Conservation (phyloP, 768 basidiomycete genomes). For the Filobasidium wieringae region DNA sequence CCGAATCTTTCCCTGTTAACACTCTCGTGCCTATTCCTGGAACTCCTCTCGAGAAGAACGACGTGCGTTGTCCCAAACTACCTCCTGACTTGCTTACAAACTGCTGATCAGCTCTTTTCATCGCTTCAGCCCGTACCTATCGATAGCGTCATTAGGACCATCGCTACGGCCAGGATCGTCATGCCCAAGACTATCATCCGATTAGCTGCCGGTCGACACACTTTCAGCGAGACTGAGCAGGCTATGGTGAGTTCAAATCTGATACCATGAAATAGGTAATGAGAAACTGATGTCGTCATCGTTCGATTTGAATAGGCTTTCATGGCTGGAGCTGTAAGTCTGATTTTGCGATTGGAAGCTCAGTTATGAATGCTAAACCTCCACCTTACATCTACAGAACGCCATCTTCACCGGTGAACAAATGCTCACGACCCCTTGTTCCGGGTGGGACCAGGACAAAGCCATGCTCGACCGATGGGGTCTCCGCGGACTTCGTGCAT, state of each 20-base stretch:
- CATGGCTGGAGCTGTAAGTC: conserved; percentile 68
- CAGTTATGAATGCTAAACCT: background rate
- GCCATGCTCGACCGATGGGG: conserved; percentile 90
- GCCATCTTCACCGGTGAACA: conserved; percentile 97
- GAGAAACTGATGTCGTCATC: too few species aligned
- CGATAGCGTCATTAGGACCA: conserved; percentile 78
- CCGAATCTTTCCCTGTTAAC: conserved; percentile 98
- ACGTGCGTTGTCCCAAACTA: conserved; percentile 45
- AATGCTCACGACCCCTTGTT: conserved; percentile 96
- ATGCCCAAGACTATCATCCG: conserved; percentile 88
- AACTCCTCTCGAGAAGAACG: conserved; percentile 82
- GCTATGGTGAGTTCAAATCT: conserved; percentile 78
- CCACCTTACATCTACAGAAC: conserved; percentile 42
- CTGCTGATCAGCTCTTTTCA: background rate
- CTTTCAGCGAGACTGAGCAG: conserved; percentile 77
- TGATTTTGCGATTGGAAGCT: background rate
- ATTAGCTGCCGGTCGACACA: conserved; percentile 85
- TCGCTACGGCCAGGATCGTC: conserved; percentile 86
- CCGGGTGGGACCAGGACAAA: conserved; percentile 96
- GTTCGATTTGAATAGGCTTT: conserved; percentile 43
- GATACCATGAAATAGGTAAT: too few species aligned
- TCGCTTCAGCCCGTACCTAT: conserved; percentile 57
- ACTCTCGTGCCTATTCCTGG: conserved; percentile 91
- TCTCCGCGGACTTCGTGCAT: conserved; percentile 77
- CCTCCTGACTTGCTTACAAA: background rate